Base-by-base conservation (phyloP, 2,329 filamentous ascomycete genomes). In the Cladosporium austrohemisphaericum region DNA sequence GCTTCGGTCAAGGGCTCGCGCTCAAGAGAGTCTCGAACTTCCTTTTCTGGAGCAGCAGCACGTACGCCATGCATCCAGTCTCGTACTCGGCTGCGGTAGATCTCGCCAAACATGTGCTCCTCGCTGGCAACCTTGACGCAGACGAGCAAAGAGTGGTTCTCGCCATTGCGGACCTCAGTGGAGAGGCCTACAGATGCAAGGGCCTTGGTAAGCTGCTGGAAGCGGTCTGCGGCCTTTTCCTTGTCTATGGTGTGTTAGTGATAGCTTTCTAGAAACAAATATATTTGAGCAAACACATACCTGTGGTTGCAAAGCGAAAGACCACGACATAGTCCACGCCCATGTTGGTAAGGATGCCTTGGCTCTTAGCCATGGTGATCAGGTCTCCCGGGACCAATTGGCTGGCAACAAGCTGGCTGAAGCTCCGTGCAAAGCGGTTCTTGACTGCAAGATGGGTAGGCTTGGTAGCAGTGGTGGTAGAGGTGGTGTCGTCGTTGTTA, bases 61-160 rank as follows among this genome's bases (percentile, higher is more conserved):
- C 89, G 84, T 48, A 96, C 85, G 45, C 91, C 90, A 65, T 93
- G 86, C 26, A 97, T 81, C 89, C 91, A 98, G 70, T 97, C 93
- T 65, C 90, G 87, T 14, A 96, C 84, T 56, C 93, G 86, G 51
- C 18, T 60, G 56, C 89, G 82, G 68, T 95, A 94, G 41, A 95
- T 80, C 61, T 95, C 88, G 56, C 84, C 82, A 52, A 80, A 80
- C 52, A 98, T 76, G 55, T 90, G 81, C 59, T 83, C 76, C 54
- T 85, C 77, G 18, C 88, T 90, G 28, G 85, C 83, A 33, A 94
- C 81, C 63, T 85, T 86, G 63, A 91, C 78, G 65, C 95, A 96
- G 58, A 97, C 72, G 40, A 97, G 76, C 31, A 97, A 73, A 3
- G 88, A 88, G 49, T 80, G 76, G 22, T 83, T 79, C 57, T 86